A percentile compares a stretch with the other conserved stretches of the same genome.
These are phyloP conservation scores for Sclerotinia glacialis DNA, from an alignment of 2,329 filamentous ascomycete species.

Conservation along the genomic window DNA sequence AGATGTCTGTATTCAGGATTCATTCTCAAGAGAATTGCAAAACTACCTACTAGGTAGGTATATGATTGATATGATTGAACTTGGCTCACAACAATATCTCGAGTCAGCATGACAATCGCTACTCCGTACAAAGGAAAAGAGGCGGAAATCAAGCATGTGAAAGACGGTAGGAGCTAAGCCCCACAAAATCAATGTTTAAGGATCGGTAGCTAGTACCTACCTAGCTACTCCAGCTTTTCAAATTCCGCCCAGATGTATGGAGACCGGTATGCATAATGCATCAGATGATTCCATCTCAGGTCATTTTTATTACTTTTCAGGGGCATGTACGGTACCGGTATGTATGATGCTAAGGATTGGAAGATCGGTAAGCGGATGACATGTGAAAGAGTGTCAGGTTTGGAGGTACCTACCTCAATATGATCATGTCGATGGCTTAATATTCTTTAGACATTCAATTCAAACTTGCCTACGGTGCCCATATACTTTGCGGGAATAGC, in stretches of 20 bases:
- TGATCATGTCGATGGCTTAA: neutral
- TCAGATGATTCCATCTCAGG: slow-evolving; percentile 20
- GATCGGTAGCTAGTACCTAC: neutral
- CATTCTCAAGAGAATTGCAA: neutral
- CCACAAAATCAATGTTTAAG: slow-evolving; percentile 10
- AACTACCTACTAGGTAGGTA: neutral
- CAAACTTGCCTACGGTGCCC: too few species aligned
- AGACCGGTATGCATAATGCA: neutral
- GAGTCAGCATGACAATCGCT: neutral
- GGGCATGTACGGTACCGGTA: too few species aligned
- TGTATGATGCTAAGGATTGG: too few species aligned
- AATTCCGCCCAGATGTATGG: neutral
- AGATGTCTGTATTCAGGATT: neutral
- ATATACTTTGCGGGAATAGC: too few species aligned
- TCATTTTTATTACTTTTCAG: neutral
- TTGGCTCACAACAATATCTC: neutral
- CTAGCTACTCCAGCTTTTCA: slow-evolving; percentile 17
- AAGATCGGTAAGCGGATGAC: neutral
- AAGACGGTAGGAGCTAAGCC: slow-evolving; percentile 17
- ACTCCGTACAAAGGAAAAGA: slow-evolving; percentile 14
- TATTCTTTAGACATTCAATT: neutral
- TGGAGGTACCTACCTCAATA: too few species aligned
- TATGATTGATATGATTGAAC: neutral
- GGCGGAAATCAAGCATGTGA: slow-evolving; percentile 19
- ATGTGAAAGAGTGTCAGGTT: neutral